These are phyloP conservation scores for Kwoniella pini DNA, from an alignment of 768 basidiomycete genomes.

Conservation along the genomic window DNA sequence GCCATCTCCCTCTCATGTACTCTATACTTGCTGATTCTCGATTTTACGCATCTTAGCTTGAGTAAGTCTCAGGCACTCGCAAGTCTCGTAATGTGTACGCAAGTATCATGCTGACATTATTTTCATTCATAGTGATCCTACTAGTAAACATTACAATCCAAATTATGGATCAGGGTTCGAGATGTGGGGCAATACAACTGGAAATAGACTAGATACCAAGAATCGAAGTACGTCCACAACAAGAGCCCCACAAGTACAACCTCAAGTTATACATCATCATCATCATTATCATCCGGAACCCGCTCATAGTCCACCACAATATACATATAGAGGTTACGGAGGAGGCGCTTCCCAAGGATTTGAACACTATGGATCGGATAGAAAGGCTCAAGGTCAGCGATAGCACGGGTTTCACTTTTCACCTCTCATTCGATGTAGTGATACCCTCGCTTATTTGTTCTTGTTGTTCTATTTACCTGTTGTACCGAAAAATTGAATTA, in stretches of 20 bases:
- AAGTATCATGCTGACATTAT: neutral
- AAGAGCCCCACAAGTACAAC: neutral
- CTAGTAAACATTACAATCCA: constrained; percentile 2
- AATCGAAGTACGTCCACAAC: neutral
- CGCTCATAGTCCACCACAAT: neutral
- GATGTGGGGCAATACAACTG: constrained; percentile 3
- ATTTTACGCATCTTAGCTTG: too few relatives aligned
- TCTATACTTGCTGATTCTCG: too few relatives aligned
- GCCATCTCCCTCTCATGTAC: too few relatives aligned
- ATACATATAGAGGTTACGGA: neutral
- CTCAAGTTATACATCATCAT: constrained; percentile 3
- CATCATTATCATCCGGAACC: neutral
- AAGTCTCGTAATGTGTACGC: neutral
- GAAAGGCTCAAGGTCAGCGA: neutral
- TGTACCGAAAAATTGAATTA: too few relatives aligned
- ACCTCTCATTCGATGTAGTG: too few relatives aligned
- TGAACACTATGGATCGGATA: constrained; percentile 1
- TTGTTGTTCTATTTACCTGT: too few relatives aligned
- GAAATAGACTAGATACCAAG: neutral
- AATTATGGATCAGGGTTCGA: neutral
- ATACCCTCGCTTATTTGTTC: too few relatives aligned
- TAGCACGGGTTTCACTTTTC: too few relatives aligned
- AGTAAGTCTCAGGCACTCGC: neutral
- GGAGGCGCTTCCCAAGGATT: constrained; percentile 1
- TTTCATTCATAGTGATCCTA: neutral